Evolutionary conservation across 495 filamentous ascomycete species (phyloP), one percentile per base, ranked within the genome.

Genomic region (Articulospora tetracladia): DNA sequence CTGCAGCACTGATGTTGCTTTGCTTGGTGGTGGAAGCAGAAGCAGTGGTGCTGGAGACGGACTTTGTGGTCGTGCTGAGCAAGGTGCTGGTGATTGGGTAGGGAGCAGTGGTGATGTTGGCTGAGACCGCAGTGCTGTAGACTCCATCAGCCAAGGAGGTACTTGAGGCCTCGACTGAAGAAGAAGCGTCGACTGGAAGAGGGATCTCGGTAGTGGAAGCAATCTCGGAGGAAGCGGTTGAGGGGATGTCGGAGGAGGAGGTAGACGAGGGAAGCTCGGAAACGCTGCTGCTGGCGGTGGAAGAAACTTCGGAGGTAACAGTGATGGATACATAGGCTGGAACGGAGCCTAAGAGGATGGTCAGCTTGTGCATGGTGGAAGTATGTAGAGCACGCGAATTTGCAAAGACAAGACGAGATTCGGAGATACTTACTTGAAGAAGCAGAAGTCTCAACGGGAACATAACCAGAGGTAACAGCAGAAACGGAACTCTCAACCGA

Each of bases 1-100:
- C 53, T 49, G 61, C 70, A 28, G 75, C 73, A 34, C 61, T 75
- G 55, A 19, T 7, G 30, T 10, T 11, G 32, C 49, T 61, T 13
- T 27, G 51, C 36, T 57, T 67, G 28, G 70, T 39, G 15, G 67
- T 15, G 6, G 66, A 34, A 41, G 69, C 23, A 10, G 60, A 53
- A 19, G 71, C 24, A n/a, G 49, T 2, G 59, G 48, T 22, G 66
- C 60, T 10, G 63, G 39, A 27, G 61, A 47, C 20, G 65, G 49
- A 8, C 60, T 58, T 62, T n/a, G 70, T 61, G 48, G 53, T 55
- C 8, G 53, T 55, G 22, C 15, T 39, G 1, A 23, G 3, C 1
- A 19, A 10, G 11, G 20, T 10, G 17, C 53, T 55, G 28, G 41
- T 27, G 22, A 24, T 36, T 44, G 56, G 22, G 44, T 36, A 22